These are phyloP conservation scores for Macadamia tetraphylla DNA, from an alignment of 164 flowering plant genomes.

Conservation along the genomic window DNA sequence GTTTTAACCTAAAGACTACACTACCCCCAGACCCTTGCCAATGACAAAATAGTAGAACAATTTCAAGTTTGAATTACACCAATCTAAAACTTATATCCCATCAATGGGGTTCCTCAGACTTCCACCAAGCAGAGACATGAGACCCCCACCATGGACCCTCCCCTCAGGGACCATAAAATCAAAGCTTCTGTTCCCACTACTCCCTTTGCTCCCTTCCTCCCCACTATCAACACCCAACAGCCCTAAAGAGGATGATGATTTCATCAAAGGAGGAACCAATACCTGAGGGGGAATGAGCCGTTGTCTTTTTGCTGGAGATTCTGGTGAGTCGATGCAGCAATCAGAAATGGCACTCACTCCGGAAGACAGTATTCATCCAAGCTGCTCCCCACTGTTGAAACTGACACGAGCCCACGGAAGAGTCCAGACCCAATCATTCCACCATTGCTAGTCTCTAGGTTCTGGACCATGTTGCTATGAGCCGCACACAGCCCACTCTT, in stretches of 20 bases:
- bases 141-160: neutral
- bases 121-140: neutral
- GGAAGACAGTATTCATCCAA: neutral
- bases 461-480: conserved; percentile 38
- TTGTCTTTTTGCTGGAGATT: neutral
- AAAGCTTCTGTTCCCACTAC: neutral
- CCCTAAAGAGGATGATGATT: neutral
- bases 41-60: too few relatives aligned
- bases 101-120: neutral
- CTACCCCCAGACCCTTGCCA: neutral
- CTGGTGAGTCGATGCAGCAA: neutral
- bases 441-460: conserved; percentile 18
- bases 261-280: neutral
- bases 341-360: neutral
- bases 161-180: neutral
- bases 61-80: neutral
- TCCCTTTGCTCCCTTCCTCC: neutral
- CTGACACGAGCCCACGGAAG: neutral
- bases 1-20: neutral
- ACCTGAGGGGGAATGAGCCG: neutral
- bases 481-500: conserved; percentile 62
- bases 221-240: neutral
- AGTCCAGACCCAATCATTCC: conserved; percentile 7
- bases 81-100: neutral
- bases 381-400: neutral